Evolutionary conservation across 108 stramenopile genomes (phyloP), one percentile per base, ranked within the genome.

Genomic region (Cylindrotheca fusiformis): DNA sequence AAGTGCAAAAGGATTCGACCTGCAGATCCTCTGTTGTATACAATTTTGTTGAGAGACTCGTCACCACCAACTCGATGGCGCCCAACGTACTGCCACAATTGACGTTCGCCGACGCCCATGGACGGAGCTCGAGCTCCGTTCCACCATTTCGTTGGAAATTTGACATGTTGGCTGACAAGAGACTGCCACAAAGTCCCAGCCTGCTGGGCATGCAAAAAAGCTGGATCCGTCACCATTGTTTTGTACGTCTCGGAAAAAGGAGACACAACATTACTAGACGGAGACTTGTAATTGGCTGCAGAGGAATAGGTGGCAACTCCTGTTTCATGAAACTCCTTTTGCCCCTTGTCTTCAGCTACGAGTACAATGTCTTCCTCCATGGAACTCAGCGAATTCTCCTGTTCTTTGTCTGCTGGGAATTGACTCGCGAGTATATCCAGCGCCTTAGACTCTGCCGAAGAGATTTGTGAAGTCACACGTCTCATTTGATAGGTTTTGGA

Each of bases 171-270:
- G 21, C 87, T 83, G 2, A 87, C 84, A 8, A 92, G 60, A 21
- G 85, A 77, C 48, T 88, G 85, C 91, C 91, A 92, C 2, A 88
- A 56, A 19, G 65, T 51, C 19, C 91, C 91, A 18, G 87, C 83
- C 21, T 55, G 36, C 21, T 74, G 75, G 27, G 91, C 91, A 49
- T 92, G 91, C 1, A 12, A 12, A 62, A 56, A 83, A 2, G 51
- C 82, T 28, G 72, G 72, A 32, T 83, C 77, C 33, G 45, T 53
- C 6, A 55, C 3, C 5, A 63, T 27, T 19, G 27, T 10, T 56
- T 36, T 32, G 26, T 65, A 63, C 32, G 20, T 32, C 20, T 25
- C 18, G 2, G 63, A 32, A 12, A 27, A 28, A 47, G 44, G 28
- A 2, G 63, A 26, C 8, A 52, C 52, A 5, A 63, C 30, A 52